A percentile compares a stretch with the other conserved stretches of the same genome.
These are phyloP conservation scores for Linum usitatissimum DNA, from an alignment of 345 rosid species.

Conservation along the genomic window DNA sequence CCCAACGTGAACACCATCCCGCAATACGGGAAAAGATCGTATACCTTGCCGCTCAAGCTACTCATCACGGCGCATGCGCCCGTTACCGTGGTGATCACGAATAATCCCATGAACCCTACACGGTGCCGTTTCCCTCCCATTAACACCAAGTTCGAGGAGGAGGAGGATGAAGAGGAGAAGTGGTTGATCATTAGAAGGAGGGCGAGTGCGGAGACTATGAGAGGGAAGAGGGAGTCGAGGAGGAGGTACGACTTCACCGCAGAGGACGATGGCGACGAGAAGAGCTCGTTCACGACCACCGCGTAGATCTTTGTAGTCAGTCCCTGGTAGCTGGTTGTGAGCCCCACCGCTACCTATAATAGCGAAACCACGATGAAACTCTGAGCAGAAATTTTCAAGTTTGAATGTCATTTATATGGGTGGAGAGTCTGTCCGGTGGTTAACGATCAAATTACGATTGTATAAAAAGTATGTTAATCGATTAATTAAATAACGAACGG, in stretches of 20 bases:
- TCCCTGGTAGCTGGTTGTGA: conserved; percentile 65
- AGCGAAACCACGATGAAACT: not conserved
- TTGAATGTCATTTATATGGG: not conserved
- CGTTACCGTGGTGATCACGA: conserved; percentile 45
- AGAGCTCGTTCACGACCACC: conserved; percentile 34
- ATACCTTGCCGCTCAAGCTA: conserved; percentile 31
- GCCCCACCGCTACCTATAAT: conserved; percentile 42
- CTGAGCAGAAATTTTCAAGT: not conserved
- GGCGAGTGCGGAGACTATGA: conserved; percentile 26
- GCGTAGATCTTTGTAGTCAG: conserved; percentile 74
- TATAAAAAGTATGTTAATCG: no score
- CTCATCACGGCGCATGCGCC: conserved; percentile 54
- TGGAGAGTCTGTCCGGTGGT: no score
- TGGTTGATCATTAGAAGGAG: conserved; percentile 35
- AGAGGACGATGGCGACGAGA: conserved; percentile 17
- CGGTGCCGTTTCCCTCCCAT: not conserved
- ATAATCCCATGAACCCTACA: conserved; percentile 32
- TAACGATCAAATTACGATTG: no score
- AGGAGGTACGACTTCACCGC: conserved; percentile 51
- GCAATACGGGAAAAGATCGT: conserved; percentile 18
- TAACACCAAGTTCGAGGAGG: not conserved
- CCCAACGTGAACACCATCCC: conserved; percentile 34
- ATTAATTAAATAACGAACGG: no score
- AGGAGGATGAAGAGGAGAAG: not conserved
- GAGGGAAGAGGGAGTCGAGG: conserved; percentile 50